Base-by-base conservation (phyloP, 2,329 filamentous ascomycete genomes). In the Paecilomyces sp. region DNA sequence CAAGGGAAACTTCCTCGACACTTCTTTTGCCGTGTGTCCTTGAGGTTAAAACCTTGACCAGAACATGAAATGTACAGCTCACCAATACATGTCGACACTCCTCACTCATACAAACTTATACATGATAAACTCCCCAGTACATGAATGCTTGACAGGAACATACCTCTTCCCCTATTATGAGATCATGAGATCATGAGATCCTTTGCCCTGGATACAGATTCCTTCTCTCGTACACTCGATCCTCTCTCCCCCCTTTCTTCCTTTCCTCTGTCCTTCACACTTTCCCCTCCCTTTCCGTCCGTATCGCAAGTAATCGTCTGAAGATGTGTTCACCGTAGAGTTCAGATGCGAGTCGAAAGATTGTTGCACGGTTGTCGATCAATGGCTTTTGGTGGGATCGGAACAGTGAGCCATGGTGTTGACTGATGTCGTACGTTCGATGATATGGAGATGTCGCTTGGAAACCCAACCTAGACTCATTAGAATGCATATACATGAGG, bases 21-120 rank as follows among this genome's bases (percentile, higher is more conserved):
- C 41, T 47, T 47, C 41, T 47, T 47, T 47, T 47, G 41, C 41
- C 41, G 41, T 47, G 8, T 47, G 41, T 6, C 56, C 22, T 31
- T 50, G 36, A 54, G 64, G 60, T 54, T 60, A 63, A 66, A 66
- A 61, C 64, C 64, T 61, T 61, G 63, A 54, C 59, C 62, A 55
- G 61, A 62, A 61, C 58, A 47, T 47, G n/a, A 47, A 47, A 22
- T 18, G n/a, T 15, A 6, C 41, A 47, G 56, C 30, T 24, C 31
- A 54, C 28, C 18, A 30, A 41, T 13, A 56, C 41, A 47, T 18
- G 41, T 18, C 18, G 22, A 47, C 41, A 22, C n/a, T 15, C 36
- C 6, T 13, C 7, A 41, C 36, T 47, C 41, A 47, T 47, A 9
- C 41, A 47, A 0, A 5, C 18, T 47, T 5, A 22, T 8, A 2